Percentiles rank a stretch among this genome's conserved stretches.
Evolutionary conservation across 768 basidiomycete species (phyloP).

Genomic region (Phlebiopsis gigantea): DNA sequence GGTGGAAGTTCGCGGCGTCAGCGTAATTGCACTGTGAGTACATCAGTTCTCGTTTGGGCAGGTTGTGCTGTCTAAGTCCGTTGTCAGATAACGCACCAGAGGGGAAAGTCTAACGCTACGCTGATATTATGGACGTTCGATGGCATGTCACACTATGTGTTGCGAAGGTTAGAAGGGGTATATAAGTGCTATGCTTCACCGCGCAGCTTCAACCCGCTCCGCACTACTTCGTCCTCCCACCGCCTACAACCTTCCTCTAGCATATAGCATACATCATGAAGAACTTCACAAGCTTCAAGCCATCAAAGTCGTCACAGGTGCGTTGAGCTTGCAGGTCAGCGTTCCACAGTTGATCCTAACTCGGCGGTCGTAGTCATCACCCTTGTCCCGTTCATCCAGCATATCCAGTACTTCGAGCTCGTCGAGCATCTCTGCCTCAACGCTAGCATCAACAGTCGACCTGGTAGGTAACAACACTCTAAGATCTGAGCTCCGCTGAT

Average conservation of each 20-base stretch:
- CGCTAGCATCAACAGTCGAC: neutral
- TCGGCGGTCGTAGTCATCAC: neutral
- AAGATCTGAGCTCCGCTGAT: neutral
- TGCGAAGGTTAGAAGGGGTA: neutral
- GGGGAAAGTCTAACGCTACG: neutral
- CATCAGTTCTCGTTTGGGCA: neutral
- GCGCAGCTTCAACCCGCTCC: neutral
- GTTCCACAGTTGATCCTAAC: no score
- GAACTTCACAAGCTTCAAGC: neutral
- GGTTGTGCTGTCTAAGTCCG: neutral
- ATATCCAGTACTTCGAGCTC: neutral
- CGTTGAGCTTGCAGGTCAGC: no score
- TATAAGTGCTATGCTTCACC: neutral
- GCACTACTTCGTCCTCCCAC: neutral
- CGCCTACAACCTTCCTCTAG: no score
- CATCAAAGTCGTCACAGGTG: neutral
- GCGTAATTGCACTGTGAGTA: neutral
- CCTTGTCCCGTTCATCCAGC: neutral
- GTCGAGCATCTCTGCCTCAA: conserved; percentile 97
- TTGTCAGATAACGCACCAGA: neutral
- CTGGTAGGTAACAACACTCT: neutral
- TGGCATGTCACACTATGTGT: neutral
- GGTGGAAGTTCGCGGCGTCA: neutral
- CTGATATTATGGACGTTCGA: neutral
- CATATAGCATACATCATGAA: no score